phyloP scores from a whole-genome alignment of 352 stramenopile species.

The Phytopythium vexans region DNA sequence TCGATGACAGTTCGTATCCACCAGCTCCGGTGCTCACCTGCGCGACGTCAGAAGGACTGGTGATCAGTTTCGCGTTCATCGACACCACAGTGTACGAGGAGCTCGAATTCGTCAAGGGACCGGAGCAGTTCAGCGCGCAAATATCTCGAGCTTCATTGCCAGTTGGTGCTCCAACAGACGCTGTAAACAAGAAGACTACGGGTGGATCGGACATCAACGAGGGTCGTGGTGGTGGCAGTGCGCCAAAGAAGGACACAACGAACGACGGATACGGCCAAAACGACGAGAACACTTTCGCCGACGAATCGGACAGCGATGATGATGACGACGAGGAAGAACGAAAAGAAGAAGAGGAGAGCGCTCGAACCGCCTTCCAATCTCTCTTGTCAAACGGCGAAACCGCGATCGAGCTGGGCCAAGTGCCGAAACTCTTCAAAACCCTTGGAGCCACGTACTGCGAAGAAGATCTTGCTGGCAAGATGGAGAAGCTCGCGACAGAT shows the following conservation, averaged over 20 bases:
- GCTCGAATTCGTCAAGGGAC: slow-evolving; percentile 35
- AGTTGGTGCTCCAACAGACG: too few species aligned
- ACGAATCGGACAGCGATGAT: slow-evolving; percentile 32
- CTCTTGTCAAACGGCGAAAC: slow-evolving; percentile 25
- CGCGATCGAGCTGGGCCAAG: slow-evolving; percentile 34
- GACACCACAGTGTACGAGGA: slow-evolving; percentile 56
- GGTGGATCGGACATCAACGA: too few species aligned
- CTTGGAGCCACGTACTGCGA: slow-evolving; percentile 56
- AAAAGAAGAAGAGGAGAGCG: slow-evolving; percentile 56
- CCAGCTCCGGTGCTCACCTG: slow-evolving; percentile 52
- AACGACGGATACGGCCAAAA: slow-evolving; percentile 54
- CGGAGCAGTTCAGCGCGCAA: slow-evolving; percentile 19
- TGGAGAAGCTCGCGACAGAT: slow-evolving; percentile 36
- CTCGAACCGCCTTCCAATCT: slow-evolving; percentile 33
- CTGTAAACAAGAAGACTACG: neutral
- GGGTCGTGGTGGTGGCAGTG: too few species aligned
- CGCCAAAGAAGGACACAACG: slow-evolving; percentile 3
- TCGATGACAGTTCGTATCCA: slow-evolving; percentile 47
- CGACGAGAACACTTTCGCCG: slow-evolving; percentile 57
- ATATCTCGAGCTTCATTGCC: slow-evolving; percentile 4
- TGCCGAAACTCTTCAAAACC: slow-evolving; percentile 53
- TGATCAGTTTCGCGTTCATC: slow-evolving; percentile 70
- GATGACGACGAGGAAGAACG: slow-evolving; percentile 64
- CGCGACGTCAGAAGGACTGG: slow-evolving; percentile 53
- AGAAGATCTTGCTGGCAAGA: slow-evolving; percentile 39